Conservation (phyloP, 257 asterid genomes). For the Gentiana straminea region DNA sequence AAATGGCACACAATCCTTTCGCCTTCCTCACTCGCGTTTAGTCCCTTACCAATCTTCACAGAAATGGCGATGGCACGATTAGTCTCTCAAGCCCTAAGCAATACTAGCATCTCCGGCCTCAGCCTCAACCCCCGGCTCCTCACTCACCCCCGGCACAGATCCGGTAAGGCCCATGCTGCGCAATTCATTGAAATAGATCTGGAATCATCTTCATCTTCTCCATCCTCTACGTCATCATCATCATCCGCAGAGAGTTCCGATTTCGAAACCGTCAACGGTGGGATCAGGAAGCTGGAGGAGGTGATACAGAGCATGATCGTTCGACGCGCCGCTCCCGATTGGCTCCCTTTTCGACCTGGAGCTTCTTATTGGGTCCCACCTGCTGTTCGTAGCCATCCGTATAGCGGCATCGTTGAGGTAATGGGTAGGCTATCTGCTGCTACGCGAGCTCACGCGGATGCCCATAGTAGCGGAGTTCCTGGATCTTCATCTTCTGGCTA, state of each 20-base stretch:
- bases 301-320: conserved; percentile 23
- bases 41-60: not conserved
- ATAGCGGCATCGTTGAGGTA: conserved; percentile 17
- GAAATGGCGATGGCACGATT: conserved; percentile 25
- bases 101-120: conserved; percentile 4
- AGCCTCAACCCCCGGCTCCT: conserved; percentile 7
- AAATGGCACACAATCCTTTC: too few species aligned
- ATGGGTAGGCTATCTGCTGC: conserved; percentile 19
- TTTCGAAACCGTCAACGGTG: conserved; percentile 12
- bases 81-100: conserved; percentile 12
- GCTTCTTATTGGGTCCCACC: conserved; percentile 41
- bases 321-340: conserved; percentile 37
- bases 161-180: conserved; percentile 15
- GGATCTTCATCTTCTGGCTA: conserved; percentile 5
- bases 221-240: not conserved
- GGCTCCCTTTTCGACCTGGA: conserved; percentile 33
- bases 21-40: too few species aligned
- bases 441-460: not conserved
- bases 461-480: not conserved
- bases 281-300: conserved; percentile 24
- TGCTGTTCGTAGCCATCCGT: conserved; percentile 3
- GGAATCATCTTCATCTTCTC: conserved; percentile 15
- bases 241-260: conserved; percentile 8
- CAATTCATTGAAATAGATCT: conserved; percentile 27
- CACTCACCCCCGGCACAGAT: conserved; percentile 21